Evolutionary conservation across 2,329 filamentous ascomycete genomes (phyloP), one percentile per base, ranked within the genome.

Genomic region (Pestalotiopsis sp.): DNA sequence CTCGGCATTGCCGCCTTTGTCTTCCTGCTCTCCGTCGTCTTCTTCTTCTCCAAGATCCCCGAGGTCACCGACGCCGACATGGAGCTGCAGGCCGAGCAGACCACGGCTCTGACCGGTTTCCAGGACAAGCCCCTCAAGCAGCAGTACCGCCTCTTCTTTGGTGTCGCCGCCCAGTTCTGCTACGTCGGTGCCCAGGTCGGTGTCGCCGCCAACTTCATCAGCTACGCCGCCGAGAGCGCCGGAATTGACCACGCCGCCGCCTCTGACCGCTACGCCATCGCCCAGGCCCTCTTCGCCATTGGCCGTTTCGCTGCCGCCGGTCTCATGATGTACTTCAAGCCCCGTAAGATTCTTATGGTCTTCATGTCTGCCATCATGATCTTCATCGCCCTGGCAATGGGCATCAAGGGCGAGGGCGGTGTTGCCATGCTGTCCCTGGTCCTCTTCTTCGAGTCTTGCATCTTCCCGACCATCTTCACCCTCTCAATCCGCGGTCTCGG

Each of bases 381-480:
- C 39, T 67, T 67, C 59, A 67, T 67, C 20, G 57, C 57, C 25
- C 41, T 67, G 39, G 36, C 65, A 17, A 67, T 67, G 7, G 59
- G 65, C 23, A 67, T 67, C 41, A 63, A 67, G 65, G 59, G 65
- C 23, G 59, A 62, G 31, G 59, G 65, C 3, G 65, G 65, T 38
- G 65, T 67, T 2, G 59, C 65, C 38, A 62, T 67, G 65, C 65
- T 67, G 14, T 55, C 38, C 13, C 27, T 67, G 39, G 65, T 67
- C 57, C 59, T 67, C 13, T 67, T 67, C 65, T 67, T 67, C 58
- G 59, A 62, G 58, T 57, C 36, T 0, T 67, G 65, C n/a, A 63
- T 67, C 65, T 67, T 67, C 59, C 65, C 65, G n/a, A 67, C 65
- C 11, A 67, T 67, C 41, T 67, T 67, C 58, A 63, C 65, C 20